These are phyloP conservation scores for Mycena rosella DNA, from an alignment of 768 basidiomycete genomes.

Conservation along the genomic window DNA sequence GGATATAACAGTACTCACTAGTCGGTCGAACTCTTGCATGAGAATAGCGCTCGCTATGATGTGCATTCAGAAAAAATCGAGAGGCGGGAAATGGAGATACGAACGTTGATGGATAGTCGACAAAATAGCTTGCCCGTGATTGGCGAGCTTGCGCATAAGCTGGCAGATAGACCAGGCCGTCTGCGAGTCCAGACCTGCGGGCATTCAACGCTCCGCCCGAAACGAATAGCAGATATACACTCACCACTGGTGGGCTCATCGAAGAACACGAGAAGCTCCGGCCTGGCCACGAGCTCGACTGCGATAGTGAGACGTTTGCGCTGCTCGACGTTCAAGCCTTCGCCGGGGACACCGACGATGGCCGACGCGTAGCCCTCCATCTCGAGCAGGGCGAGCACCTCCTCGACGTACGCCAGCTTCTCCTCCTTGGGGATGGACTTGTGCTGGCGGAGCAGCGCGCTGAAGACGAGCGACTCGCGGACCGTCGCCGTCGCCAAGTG, in stretches of 20 bases:
- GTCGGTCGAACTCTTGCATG: conserved; percentile 66
- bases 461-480: conserved; percentile 60
- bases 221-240: neutral
- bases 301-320: conserved; percentile 66
- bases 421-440: conserved; percentile 52
- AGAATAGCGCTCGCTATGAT: conserved; percentile 51
- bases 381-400: conserved; percentile 62
- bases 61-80: conserved; percentile 7
- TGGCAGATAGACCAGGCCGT: conserved; percentile 63
- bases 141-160: conserved; percentile 66
- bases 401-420: conserved; percentile 60
- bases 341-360: conserved; percentile 55
- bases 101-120: conserved; percentile 56
- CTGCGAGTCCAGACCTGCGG: conserved; percentile 60
- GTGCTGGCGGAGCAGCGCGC: conserved; percentile 62
- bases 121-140: conserved; percentile 66
- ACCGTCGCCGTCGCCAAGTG: conserved; percentile 66
- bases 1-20: conserved; percentile 37
- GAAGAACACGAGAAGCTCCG: conserved; percentile 65
- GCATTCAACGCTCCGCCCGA: neutral
- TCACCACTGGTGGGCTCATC: conserved; percentile 69
- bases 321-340: conserved; percentile 54
- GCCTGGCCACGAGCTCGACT: conserved; percentile 67
- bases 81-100: neutral
- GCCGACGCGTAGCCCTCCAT: conserved; percentile 62